phyloP scores from a whole-genome alignment of 2,329 filamentous ascomycete species.

The Zalaria obscura region DNA sequence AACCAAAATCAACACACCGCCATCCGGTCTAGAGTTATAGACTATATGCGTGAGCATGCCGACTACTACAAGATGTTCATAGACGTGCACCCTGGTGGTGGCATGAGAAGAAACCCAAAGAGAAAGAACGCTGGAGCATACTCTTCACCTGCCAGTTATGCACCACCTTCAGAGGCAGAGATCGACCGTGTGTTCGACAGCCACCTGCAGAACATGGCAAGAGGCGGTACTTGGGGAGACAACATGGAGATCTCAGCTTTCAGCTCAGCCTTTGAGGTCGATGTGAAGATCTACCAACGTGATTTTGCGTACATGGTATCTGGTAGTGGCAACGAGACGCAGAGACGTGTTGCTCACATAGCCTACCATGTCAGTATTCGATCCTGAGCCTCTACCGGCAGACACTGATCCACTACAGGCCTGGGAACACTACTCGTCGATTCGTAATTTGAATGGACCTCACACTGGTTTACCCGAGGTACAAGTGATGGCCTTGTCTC shows the following conservation, averaged over 20 bases:
- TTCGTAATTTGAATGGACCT: constrained; percentile 45
- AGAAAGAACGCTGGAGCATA: constrained; percentile 38
- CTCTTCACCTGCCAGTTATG: constrained; percentile 29
- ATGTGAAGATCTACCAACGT: constrained; percentile 48
- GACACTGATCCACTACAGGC: constrained; percentile 25
- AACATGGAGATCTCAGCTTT: constrained; percentile 56
- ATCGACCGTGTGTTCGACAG: constrained; percentile 37
- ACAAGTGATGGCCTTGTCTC: constrained; percentile 18
- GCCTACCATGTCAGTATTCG: constrained; percentile 45
- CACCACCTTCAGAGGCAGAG: constrained; percentile 37
- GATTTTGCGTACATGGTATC: constrained; percentile 36
- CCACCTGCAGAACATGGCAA: constrained; percentile 46
- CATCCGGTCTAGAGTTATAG: constrained; percentile 45
- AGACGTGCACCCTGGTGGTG: constrained; percentile 36
- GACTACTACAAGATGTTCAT: constrained; percentile 53
- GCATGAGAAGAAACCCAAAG: constrained; percentile 43
- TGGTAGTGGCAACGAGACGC: constrained; percentile 19
- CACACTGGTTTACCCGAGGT: constrained; percentile 42
- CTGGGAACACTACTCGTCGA: constrained; percentile 54
- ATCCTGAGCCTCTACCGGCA: background rate
- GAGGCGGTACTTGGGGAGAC: constrained; percentile 48
- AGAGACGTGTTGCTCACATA: constrained; percentile 37
- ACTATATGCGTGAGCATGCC: constrained; percentile 46
- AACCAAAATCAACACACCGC: constrained; percentile 40
- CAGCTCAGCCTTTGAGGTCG: constrained; percentile 43